Evolutionary conservation across 441 rosid species (phyloP).

Genomic region (Arabidopsis hybrid): DNA sequence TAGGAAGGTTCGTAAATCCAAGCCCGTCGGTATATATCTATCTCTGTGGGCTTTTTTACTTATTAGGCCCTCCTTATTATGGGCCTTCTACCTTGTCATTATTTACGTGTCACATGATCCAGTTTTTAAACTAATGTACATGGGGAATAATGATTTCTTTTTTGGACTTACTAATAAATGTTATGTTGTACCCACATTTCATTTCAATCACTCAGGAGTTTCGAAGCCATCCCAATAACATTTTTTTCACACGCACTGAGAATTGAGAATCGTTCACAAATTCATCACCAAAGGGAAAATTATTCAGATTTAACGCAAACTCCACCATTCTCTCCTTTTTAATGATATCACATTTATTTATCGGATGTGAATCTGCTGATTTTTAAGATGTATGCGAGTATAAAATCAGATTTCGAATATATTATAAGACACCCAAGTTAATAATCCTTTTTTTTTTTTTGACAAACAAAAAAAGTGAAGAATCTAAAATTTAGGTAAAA

Average conservation of each 20-base stretch:
- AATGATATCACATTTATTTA: neutral
- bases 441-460: neutral
- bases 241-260: neutral
- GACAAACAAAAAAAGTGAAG: neutral
- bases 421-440: slow-evolving; percentile 1
- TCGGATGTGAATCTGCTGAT: neutral
- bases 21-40: neutral
- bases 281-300: neutral
- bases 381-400: slow-evolving; percentile 11
- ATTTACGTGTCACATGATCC: neutral
- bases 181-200: neutral
- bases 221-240: neutral
- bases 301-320: neutral
- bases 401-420: slow-evolving; percentile 5
- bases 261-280: slow-evolving; percentile 7
- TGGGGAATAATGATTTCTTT: too few species aligned
- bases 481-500: neutral
- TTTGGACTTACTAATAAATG: neutral
- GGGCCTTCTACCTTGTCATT: neutral
- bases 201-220: slow-evolving; percentile 1
- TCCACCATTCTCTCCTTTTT: neutral
- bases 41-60: neutral
- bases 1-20: neutral
- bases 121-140: neutral
- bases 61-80: neutral